Conservation (phyloP, 2,329 filamentous ascomycete genomes). For the Xylaria sp. region DNA sequence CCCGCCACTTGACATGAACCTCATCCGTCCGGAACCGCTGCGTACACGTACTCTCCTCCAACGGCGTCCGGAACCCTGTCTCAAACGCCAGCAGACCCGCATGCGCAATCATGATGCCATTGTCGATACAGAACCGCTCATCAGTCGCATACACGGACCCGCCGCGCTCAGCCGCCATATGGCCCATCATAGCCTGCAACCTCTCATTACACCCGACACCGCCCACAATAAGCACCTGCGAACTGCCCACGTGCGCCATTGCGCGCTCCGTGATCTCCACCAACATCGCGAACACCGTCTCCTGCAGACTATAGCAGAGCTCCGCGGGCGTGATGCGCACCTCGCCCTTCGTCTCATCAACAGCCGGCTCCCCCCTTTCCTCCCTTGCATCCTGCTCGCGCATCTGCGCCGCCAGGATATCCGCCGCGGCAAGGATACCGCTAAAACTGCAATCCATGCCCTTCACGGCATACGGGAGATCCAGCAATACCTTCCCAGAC, state of each 20-base stretch:
- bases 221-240: constrained; percentile 88
- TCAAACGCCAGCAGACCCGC: constrained; percentile 81
- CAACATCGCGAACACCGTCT: constrained; percentile 93
- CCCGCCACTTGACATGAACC: constrained; percentile 73
- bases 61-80: constrained; percentile 69
- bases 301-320: constrained; percentile 89
- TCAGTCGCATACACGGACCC: constrained; percentile 93
- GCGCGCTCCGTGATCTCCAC: constrained; percentile 97
- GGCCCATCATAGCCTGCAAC: constrained; percentile 96
- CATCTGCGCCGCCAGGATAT: constrained; percentile 70
- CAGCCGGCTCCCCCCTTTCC: constrained; percentile 21
- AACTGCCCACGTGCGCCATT: constrained; percentile 93
- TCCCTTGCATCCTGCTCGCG: constrained; percentile 33
- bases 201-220: constrained; percentile 94
- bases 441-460: constrained; percentile 98
- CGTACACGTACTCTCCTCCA: constrained; percentile 80
- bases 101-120: constrained; percentile 99
- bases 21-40: constrained; percentile 80
- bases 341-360: constrained; percentile 37
- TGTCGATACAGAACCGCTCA: constrained; percentile 97
- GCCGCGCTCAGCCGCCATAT: constrained; percentile 83
- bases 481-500: constrained; percentile 58
- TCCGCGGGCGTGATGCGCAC: constrained; percentile 70
- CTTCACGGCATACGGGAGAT: constrained; percentile 93
- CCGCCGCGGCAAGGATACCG: constrained; percentile 79